Percentiles rank a stretch among this genome's conserved stretches.
Evolutionary conservation across 495 filamentous ascomycete genomes (phyloP).

Genomic region (Penicillium egyptiacum): DNA sequence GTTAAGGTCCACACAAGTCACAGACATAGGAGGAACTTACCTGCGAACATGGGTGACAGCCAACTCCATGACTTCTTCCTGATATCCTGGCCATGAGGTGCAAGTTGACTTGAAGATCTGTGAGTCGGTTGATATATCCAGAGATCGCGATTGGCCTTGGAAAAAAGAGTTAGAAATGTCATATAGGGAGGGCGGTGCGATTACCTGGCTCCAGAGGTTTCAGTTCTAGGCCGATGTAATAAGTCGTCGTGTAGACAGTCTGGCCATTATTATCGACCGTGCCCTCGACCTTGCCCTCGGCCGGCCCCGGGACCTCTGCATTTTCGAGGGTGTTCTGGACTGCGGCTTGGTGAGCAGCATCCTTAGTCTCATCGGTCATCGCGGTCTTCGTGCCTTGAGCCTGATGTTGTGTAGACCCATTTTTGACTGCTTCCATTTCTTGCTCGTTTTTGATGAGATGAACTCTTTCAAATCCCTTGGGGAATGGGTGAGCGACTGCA

Average conservation of each 20-base stretch:
- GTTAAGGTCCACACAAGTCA: conserved; percentile 13
- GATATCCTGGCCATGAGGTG: conserved; percentile 63
- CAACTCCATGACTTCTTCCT: conserved; percentile 63
- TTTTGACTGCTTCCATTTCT: conserved; percentile 67
- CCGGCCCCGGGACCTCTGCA: conserved; percentile 40
- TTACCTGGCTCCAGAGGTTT: conserved; percentile 37
- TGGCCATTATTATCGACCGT: conserved; percentile 25
- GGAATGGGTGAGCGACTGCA: conserved; percentile 84
- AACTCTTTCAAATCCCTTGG: conserved; percentile 82
- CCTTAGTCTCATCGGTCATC: conserved; percentile 57
- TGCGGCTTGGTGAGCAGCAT: conserved; percentile 52
- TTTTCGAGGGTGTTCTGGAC: conserved; percentile 50
- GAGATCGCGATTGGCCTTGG: conserved; percentile 51
- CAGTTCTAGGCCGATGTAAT: conserved; percentile 81
- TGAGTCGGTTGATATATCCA: conserved; percentile 70
- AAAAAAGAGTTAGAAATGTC: conserved; percentile 23
- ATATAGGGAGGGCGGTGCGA: conserved; percentile 12
- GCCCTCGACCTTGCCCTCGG: conserved; percentile 38
- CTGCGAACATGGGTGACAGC: conserved; percentile 74
- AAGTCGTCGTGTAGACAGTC: conserved; percentile 79
- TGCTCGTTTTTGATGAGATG: conserved; percentile 71
- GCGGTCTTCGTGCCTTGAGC: conserved; percentile 60
- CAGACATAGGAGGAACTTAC: conserved; percentile 46
- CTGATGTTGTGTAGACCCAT: conserved; percentile 68
- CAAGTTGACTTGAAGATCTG: conserved; percentile 72